Evolutionary conservation across 495 filamentous ascomycete genomes (phyloP), one percentile per base, ranked within the genome.

Genomic region (Jackrogersella multiformis): DNA sequence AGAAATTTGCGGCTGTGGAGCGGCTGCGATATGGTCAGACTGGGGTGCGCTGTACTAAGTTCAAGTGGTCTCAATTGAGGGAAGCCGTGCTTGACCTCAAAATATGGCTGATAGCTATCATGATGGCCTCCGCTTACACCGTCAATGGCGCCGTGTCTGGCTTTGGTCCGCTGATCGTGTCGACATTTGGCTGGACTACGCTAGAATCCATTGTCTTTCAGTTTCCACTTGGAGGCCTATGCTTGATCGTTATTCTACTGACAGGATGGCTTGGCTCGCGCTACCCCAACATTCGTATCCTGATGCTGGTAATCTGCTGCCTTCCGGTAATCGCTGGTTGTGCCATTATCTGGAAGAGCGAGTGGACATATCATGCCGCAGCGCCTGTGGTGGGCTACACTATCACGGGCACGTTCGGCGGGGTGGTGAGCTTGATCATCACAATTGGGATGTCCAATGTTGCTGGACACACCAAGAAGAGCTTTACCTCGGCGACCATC

Each of bases 401-500:
- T 0, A 78, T 92, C 16, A 88, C 88, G 28, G 89, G 90, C 0
- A 89, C 89, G 70, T 91, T 90, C 48, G 90, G 88, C 0, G 86
- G 83, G 0, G 86, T 88, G 0, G 87, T 89, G 0, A 86, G 82
- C 24, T 75, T 92, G 26, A 86, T 87, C 42, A 89, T 92, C 56
- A 87, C 84, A 0, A 66, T 90, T 1, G 89, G 88, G 0, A 90
- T 89, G 73, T 84, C 85, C 15, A 92, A 93, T 66, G 86, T 93
- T 0, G 90, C 90, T 0, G 91, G 91, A 0, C 85, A 88, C 15
- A 93, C 90, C 5, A 94, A 94, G 76, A 92, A 92, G 79, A 87
- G 85, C 56, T 82, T 88, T 63, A 92, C 88, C 81, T 87, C 89
- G 0, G 86, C 88, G 0, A 86, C 86, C 1, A 89, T 90, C 24